Evolutionary conservation across 2,329 filamentous ascomycete genomes (phyloP).

Genomic region (Westerdykella sp.): DNA sequence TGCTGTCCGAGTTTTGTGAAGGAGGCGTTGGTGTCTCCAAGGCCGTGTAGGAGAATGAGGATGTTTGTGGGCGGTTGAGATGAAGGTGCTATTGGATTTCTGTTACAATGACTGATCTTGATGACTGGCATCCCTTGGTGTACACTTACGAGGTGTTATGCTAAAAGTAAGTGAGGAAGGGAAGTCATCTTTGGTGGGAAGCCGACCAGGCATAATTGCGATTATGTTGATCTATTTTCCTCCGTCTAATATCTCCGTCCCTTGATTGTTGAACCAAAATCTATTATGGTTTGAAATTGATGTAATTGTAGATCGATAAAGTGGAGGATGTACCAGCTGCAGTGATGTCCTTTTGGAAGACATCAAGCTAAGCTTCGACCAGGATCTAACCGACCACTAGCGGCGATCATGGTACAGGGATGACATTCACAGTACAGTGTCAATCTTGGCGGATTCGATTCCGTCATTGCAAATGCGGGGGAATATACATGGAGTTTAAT

Average conservation of each 20-base stretch:
- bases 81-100: background rate
- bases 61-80: constrained; percentile 63
- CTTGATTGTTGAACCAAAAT: background rate
- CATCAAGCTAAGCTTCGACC: too few species aligned
- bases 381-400: too few species aligned
- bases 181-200: constrained; percentile 42
- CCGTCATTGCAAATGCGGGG: too few species aligned
- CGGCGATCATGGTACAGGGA: too few species aligned
- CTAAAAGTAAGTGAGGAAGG: constrained; percentile 35
- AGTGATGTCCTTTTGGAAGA: too few species aligned
- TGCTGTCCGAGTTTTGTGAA: constrained; percentile 65
- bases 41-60: constrained; percentile 75
- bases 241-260: background rate
- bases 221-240: background rate
- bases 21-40: constrained; percentile 66
- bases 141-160: constrained; percentile 41
- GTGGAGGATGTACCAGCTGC: background rate
- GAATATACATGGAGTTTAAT: too few species aligned
- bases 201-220: constrained; percentile 37
- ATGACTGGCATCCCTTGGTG: background rate
- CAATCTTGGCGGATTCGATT: too few species aligned
- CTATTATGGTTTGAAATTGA: background rate
- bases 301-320: background rate
- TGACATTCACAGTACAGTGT: too few species aligned
- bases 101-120: constrained; percentile 2